Conservation (phyloP, 169 alveolate genomes). For the Cytauxzoon felis region DNA sequence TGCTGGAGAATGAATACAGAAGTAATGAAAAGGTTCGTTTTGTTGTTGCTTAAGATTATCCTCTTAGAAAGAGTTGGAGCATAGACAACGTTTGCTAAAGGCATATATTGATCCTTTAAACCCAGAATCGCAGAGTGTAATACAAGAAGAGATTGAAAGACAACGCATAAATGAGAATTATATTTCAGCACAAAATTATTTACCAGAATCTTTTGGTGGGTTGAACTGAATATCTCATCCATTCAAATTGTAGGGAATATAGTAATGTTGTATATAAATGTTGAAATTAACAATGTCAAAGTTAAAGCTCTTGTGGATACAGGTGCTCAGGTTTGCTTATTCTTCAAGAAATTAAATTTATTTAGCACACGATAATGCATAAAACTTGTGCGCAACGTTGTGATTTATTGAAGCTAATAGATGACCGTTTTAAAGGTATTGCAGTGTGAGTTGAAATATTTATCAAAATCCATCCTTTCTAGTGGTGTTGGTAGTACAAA, state of each 20-base stretch:
- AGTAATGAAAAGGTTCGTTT: conserved; percentile 8
- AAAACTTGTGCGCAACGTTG: conserved; percentile 86
- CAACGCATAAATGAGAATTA: conserved; percentile 83
- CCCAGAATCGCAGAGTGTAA: conserved; percentile 85
- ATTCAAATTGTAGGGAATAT: conserved; percentile 79
- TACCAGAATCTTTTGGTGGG: conserved; percentile 70
- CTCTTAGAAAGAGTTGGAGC: conserved; percentile 46
- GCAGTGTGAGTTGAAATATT: conserved; percentile 66
- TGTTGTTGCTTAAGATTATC: background rate
- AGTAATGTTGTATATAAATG: conserved; percentile 87
- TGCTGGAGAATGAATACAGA: conserved; percentile 4
- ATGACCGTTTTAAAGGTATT: conserved; percentile 88
- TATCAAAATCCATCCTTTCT: background rate
- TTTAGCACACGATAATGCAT: conserved; percentile 83
- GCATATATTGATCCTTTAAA: conserved; percentile 75
- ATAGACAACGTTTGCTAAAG: conserved; percentile 18
- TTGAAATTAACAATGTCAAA: conserved; percentile 83
- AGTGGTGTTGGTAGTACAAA: conserved; percentile 90
- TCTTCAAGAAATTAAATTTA: background rate
- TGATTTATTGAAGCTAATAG: conserved; percentile 84
- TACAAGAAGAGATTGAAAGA: conserved; percentile 80
- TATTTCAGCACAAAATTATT: conserved; percentile 73
- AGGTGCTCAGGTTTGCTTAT: conserved; percentile 88
- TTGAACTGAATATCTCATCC: background rate
- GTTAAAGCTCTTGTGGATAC: conserved; percentile 93